A percentile compares a stretch with the other conserved stretches of the same genome.
Evolutionary conservation across 164 flowering plant genomes (phyloP).

Genomic region (Umbilicus rupestris): DNA sequence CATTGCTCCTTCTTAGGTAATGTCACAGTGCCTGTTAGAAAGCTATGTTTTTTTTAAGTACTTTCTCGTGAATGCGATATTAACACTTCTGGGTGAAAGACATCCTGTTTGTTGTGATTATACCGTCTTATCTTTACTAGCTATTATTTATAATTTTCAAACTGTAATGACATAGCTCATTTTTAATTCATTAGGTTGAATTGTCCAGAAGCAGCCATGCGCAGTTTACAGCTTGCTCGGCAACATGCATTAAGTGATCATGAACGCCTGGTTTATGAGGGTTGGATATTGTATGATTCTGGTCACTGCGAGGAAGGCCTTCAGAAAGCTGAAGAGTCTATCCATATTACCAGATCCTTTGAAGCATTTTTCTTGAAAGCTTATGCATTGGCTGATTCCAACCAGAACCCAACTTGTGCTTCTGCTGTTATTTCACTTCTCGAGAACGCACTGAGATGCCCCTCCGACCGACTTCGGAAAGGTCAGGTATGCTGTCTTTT

Average conservation of each 20-base stretch:
- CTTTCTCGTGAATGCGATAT: not conserved
- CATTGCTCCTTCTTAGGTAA: constrained; percentile 95
- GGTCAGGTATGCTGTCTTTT: constrained; percentile 63
- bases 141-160: not conserved
- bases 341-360: constrained; percentile 69
- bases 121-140: not conserved
- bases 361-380: constrained; percentile 97
- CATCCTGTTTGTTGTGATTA: not conserved
- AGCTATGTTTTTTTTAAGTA: not conserved
- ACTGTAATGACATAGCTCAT: not conserved
- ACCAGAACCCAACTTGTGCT: constrained; percentile 74
- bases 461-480: constrained; percentile 95
- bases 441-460: constrained; percentile 89
- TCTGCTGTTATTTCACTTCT: constrained; percentile 78
- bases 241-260: constrained; percentile 80
- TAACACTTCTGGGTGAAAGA: too few relatives aligned
- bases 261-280: constrained; percentile 92
- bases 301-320: constrained; percentile 96
- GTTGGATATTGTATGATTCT: constrained; percentile 95
- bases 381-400: constrained; percentile 96
- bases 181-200: constrained; percentile 48
- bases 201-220: constrained; percentile 99
- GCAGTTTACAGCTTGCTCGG: constrained; percentile 87
- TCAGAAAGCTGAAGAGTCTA: constrained; percentile 82
- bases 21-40: not conserved